Base-by-base conservation (phyloP, 495 filamentous ascomycete species). In the Trichoderma virens region DNA sequence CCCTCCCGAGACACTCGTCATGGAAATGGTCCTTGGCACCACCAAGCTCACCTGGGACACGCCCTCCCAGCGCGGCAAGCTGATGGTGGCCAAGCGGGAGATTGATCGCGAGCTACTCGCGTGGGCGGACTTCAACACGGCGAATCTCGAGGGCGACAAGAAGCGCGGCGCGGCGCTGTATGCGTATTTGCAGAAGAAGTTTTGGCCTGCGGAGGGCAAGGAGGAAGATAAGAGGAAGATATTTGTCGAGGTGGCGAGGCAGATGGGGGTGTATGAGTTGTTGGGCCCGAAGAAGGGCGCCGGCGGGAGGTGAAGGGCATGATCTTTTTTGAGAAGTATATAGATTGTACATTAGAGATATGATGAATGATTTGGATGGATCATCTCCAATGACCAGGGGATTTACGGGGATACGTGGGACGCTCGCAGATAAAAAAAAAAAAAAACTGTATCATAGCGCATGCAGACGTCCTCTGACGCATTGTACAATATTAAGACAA, bases 211-310 rank as follows among this genome's bases (percentile, higher is more conserved):
- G 11, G 72, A 73, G 16, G 63, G 66, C 59, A 67, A 72, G n/a
- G 70, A 78, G 32, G 64, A 65, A 2, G 61, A 47, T 41, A 65
- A 66, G 5, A 70, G 78, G n/a, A 76, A 84, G 60, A 68, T 72
- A 3, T 70, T 79, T 28, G 68, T 70, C 27, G 66, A 71, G 25
- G 82, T 81, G 25, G 83, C 84, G 18, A 62, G 64, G 59, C 82
- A 86, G 64, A 87, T 88, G 85, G 80, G 81, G 7, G 78, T 83
- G 65, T 73, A 73, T 39, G 72, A 75, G 67, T 67, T 73, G 34
- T 64, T 72, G 14, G 32, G 72, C 5, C n/a, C n/a, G 45, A 66
- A 45, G 34, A 67, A 73, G 64, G 32, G 31, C 0, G 11, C 23
- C 25, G 30, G 28, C 11, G 25, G 63, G 47, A n/a, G 28, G 8